Evolutionary conservation across 1,284 basidiomycete genomes (phyloP), one percentile per base, ranked within the genome.

Genomic region (Puccinia novopanici): DNA sequence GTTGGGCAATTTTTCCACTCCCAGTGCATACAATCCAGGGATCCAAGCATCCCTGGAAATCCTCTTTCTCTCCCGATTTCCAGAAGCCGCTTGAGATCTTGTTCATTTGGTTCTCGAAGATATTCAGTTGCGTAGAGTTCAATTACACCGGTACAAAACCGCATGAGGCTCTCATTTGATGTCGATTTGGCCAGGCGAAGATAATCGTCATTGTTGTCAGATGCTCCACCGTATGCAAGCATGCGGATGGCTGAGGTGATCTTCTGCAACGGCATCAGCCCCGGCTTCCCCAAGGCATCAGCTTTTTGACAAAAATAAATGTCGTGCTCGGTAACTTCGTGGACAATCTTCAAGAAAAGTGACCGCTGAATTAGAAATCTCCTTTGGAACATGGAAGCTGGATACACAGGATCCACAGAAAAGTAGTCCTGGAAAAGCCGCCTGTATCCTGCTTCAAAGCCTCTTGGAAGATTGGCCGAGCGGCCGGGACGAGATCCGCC

Each of bases 11-110:
- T n/a, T n/a, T n/a, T n/a, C n/a, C n/a, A n/a, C n/a, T n/a, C n/a
- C n/a, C n/a, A n/a, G n/a, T n/a, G n/a, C n/a, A n/a, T n/a, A n/a
- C 42, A 50, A 72, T 72, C 70, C 5, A 72, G 30, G 17, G 48
- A 37, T 8, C 42, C 70, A 50, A 52, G 45, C 45, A 50, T 52
- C 3, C 50, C 70, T 48, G 70, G 70, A 54, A 72, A 72, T 50
- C 50, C 70, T 24, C 70, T 34, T 12, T 50, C 12, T 40, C 24
- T 48, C 8, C 40, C 40, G 24, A 68, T 68, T 63, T 10, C 5
- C 6, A 63, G 19, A 8, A 63, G 13, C 24, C 59, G 5, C 34
- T 63, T 40, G 8, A 63, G 19, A 63, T 63, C 59, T 63, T 63
- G 15, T 19, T 4, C 27, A 63, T 6, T 63, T 13, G 59, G 59